Percentiles rank a stretch among this genome's conserved stretches.
phyloP scores from a whole-genome alignment of 495 filamentous ascomycete species.

The Tuber magnatum region DNA sequence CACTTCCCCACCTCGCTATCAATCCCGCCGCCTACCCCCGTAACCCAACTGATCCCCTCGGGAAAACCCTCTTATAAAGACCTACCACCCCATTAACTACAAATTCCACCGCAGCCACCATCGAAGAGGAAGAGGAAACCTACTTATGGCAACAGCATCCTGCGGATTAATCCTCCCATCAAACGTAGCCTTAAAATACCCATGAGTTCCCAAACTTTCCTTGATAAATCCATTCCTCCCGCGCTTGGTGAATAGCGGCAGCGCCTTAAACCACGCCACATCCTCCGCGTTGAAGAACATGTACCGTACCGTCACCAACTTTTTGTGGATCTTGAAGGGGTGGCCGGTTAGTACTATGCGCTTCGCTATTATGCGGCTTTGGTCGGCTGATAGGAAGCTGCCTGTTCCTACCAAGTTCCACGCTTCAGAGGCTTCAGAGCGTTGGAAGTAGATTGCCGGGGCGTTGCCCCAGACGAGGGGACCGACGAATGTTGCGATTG shows the following conservation, averaged over 20 bases:
- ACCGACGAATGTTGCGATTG: conserved; percentile 82
- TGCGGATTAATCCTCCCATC: conserved; percentile 91
- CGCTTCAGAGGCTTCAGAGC: conserved; percentile 25
- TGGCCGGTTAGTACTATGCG: conserved; percentile 90
- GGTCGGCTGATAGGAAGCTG: conserved; percentile 56
- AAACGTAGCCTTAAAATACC: conserved; percentile 98
- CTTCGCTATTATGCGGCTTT: conserved; percentile 78
- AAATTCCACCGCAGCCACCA: neutral
- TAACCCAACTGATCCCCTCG: conserved; percentile 33
- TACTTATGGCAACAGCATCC: conserved; percentile 72
- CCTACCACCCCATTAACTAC: conserved; percentile 8
- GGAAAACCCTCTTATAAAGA: conserved; percentile 40
- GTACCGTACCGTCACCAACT: conserved; percentile 89
- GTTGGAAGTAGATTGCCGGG: conserved; percentile 71
- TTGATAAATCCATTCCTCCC: conserved; percentile 84
- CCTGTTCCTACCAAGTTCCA: conserved; percentile 67
- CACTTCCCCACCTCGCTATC: neutral
- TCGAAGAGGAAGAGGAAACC: neutral
- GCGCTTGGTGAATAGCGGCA: conserved; percentile 88
- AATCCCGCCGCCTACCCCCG: conserved; percentile 14
- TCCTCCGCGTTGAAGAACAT: conserved; percentile 98
- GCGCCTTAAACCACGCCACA: conserved; percentile 90
- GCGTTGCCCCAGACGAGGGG: conserved; percentile 89
- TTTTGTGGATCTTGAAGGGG: conserved; percentile 97
- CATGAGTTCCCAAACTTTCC: conserved; percentile 90